Base-by-base conservation (phyloP, 2,329 filamentous ascomycete genomes). In the Colletotrichum higginsianum region DNA sequence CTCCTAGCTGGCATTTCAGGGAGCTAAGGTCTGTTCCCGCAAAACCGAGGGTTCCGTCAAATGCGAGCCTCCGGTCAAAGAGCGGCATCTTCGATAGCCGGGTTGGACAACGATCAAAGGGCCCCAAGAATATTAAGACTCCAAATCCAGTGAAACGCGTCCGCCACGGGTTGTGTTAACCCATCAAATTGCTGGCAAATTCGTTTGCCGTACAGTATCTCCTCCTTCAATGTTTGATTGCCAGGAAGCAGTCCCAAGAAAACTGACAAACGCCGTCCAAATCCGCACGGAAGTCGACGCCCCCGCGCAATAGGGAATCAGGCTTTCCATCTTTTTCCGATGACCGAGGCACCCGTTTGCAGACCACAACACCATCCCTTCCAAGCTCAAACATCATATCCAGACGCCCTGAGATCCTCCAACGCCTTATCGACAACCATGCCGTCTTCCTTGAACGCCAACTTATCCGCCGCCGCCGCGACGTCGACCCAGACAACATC, bases 401-500 rank as follows among this genome's bases (percentile, higher is more conserved):
- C 77, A 26, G 75, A 75, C 42, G 55, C 64, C 40, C 76, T 76
- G 74, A 79, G 76, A 13, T 79, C 77, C 21, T 64, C 61, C 46
- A 79, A 38, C 2, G 77, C 77, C 66, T 79, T 78, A 15, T 76
- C 74, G 49, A 79, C 74, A 11, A 77, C 78, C 46, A 75, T 73
- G 4, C 74, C 73, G 49, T 80, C 75, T 3, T 75, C 75, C 23
- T 72, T 67, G 26, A 74, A 74, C 35, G 74, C 75, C 74, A 79
- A 76, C 26, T 69, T 73, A 11, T 53, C 60, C 1, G 75, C 67
- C 11, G 76, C 77, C 11, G 76, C 75, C 6, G 66, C 64, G 3
- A 74, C 76, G 26, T 75, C 67, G n/a, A 76, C 75, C 77, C 77
- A 80, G 55, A 76, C 74, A 7, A 76, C 42, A 50, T 83, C 79